phyloP scores from a whole-genome alignment of 139 green algal genomes.

The Asterochloris erici region DNA sequence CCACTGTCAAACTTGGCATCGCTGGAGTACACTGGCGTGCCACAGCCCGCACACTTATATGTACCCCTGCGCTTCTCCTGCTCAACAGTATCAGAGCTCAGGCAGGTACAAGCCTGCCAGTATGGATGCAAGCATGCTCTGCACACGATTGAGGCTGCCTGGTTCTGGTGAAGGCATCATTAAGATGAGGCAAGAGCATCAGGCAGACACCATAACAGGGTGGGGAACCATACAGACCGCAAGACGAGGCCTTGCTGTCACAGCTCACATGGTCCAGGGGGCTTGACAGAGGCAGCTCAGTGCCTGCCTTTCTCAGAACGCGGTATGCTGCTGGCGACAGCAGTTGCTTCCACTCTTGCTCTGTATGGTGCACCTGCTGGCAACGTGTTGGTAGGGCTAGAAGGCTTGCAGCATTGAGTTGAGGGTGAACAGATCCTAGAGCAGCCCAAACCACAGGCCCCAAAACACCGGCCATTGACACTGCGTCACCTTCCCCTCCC shows the following conservation, averaged over 20 bases:
- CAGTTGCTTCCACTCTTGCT: conserved; percentile 46
- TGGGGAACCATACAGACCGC: background rate
- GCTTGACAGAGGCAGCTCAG: conserved; percentile 50
- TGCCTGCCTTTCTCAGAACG: conserved; percentile 60
- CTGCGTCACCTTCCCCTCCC: background rate
- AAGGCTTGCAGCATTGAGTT: background rate
- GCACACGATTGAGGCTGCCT: conserved; percentile 7
- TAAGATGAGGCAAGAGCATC: background rate
- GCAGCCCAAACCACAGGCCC: background rate
- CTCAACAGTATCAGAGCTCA: background rate
- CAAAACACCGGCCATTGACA: background rate
- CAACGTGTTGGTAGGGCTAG: background rate
- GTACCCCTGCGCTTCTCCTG: conserved; percentile 44
- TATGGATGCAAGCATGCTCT: background rate
- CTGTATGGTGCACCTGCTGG: conserved; percentile 25
- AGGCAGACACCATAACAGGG: background rate
- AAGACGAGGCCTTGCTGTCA: background rate
- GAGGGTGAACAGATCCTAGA: background rate
- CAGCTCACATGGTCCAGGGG: conserved; percentile 39
- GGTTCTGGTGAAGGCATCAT: background rate
- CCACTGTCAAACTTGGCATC: conserved; percentile 67
- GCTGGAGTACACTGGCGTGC: conserved; percentile 44
- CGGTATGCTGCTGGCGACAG: conserved; percentile 50
- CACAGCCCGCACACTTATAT: conserved; percentile 52
- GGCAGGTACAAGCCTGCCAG: background rate